Percentiles rank a stretch among this genome's conserved stretches.
phyloP scores from a whole-genome alignment of 306 rosid genomes.

The Sindora glabra region DNA sequence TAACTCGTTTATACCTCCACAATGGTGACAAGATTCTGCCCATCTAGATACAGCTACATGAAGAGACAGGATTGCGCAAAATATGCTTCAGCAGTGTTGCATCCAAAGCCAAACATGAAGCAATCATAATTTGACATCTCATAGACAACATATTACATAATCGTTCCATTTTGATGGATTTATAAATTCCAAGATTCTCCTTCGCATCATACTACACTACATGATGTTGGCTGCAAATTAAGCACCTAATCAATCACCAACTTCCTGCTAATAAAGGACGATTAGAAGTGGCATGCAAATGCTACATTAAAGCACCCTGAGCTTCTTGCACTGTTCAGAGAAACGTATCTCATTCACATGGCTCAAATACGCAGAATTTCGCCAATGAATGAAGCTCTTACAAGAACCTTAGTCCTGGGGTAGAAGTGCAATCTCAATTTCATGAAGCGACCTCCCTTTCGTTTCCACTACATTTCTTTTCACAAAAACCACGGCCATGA shows the following conservation, averaged over 20 bases:
- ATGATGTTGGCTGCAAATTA: background rate
- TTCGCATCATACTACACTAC: background rate
- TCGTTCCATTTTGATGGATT: no score
- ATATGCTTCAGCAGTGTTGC: no score
- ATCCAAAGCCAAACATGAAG: no score
- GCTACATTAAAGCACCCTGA: constrained; percentile 7
- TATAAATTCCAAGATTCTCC: no score
- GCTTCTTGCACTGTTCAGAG: constrained; percentile 11
- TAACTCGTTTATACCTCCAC: no score
- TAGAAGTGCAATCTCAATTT: constrained; percentile 95
- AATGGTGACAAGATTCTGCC: no score
- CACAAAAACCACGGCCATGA: constrained; percentile 73
- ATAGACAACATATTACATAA: no score
- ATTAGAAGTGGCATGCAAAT: background rate
- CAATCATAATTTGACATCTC: no score
- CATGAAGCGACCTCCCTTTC: constrained; percentile 94
- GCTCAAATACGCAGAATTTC: constrained; percentile 5
- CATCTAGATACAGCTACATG: no score
- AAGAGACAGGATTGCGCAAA: no score
- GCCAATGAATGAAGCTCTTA: background rate
- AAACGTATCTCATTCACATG: background rate
- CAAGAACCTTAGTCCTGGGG: constrained; percentile 53
- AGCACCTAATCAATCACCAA: background rate
- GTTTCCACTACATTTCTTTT: constrained; percentile 89
- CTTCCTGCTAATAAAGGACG: background rate